A percentile compares a stretch with the other conserved stretches of the same genome.
These are phyloP conservation scores for Phytophthora meadii DNA, from an alignment of 352 stramenopile species.

Conservation along the genomic window DNA sequence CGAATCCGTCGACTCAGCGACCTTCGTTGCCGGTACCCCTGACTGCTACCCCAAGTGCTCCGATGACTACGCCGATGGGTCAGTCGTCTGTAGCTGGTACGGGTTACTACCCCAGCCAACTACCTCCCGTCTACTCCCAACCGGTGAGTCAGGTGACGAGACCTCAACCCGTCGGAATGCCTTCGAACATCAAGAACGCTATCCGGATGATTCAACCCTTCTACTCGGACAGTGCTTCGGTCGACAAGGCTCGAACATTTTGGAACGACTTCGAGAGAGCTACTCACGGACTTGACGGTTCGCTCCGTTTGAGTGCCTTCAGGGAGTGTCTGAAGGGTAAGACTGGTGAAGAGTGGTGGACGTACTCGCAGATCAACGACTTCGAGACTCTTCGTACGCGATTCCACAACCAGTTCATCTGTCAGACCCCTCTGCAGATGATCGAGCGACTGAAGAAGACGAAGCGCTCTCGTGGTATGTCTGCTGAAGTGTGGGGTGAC, in stretches of 20 bases:
- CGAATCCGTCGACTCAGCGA: no score
- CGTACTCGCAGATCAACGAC: not conserved
- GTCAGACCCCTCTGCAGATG: constrained; percentile 6
- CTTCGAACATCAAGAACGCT: no score
- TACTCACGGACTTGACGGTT: not conserved
- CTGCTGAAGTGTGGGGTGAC: not conserved
- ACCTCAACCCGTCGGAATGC: no score
- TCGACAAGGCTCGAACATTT: not conserved
- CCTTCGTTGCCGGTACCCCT: no score
- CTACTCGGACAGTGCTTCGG: not conserved
- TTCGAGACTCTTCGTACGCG: not conserved
- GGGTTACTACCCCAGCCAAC: no score
- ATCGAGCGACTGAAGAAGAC: constrained; percentile 1
- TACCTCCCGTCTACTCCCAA: no score
- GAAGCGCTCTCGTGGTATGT: not conserved
- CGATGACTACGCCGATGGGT: no score
- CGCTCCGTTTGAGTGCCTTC: no score
- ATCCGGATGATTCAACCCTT: not conserved
- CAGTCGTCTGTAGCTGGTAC: no score
- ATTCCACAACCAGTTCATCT: constrained; percentile 5
- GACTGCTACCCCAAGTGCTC: no score
- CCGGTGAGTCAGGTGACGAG: no score
- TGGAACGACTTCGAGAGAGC: not conserved
- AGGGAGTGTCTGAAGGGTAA: not conserved
- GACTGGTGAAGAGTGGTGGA: not conserved